Conservation (phyloP, 768 basidiomycete genomes). For the Saitozyma sp. region DNA sequence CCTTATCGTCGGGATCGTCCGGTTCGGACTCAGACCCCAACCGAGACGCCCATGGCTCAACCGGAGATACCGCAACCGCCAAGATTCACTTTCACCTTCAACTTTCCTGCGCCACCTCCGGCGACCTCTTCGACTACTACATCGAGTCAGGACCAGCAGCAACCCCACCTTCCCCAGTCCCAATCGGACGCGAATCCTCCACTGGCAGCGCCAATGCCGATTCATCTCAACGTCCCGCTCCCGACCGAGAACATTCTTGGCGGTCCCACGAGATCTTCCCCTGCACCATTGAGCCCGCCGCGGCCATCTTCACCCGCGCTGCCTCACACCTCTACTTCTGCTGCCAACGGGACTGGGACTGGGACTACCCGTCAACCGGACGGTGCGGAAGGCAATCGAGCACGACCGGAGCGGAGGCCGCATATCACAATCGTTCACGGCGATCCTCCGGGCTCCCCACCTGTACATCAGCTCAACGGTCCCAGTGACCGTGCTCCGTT, state of each 20-base stretch:
- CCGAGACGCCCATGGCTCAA: neutral
- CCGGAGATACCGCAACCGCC: neutral
- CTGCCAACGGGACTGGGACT: no score
- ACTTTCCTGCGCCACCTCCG: neutral
- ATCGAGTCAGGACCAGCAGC: neutral
- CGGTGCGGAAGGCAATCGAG: no score
- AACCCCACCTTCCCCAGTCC: constrained; percentile 3
- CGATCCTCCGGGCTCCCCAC: neutral
- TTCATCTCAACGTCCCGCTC: no score
- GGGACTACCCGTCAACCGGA: no score
- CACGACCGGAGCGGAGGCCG: no score
- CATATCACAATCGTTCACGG: constrained; percentile 4
- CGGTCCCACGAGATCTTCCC: constrained; percentile 18
- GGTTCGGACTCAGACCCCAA: neutral
- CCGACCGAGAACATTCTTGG: no score
- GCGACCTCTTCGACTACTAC: neutral
- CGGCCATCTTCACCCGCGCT: constrained; percentile 11
- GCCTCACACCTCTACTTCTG: no score
- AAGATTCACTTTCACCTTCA: neutral
- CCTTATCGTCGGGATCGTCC: constrained; percentile 23
- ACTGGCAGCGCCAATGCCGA: no score
- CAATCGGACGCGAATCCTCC: no score
- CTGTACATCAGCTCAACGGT: neutral
- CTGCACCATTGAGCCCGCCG: constrained; percentile 7
- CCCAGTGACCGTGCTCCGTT: neutral